Evolutionary conservation across 2,329 filamentous ascomycete species (phyloP), one percentile per base, ranked within the genome.

Genomic region (Penicillium crustosum): DNA sequence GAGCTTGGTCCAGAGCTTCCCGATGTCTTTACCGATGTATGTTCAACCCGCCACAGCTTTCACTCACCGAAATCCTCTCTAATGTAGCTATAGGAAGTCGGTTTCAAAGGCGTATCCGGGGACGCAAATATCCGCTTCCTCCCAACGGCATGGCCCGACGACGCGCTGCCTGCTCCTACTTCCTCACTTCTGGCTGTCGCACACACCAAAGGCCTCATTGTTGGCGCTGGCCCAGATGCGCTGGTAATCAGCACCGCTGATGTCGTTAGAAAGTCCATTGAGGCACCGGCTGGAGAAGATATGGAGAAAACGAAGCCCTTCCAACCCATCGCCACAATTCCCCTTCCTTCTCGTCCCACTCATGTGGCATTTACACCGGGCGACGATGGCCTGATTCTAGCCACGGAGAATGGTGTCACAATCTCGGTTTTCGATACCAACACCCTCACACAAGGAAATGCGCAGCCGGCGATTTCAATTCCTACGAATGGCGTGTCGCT

Each of bases 291-390:
- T 57, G 82, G 79, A 65, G 69, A 72, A 54, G 86, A 88, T 61
- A 70, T 70, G 55, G 82, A 82, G 59, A 86, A 93, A 61, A 78
- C 89, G 54, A 86, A 89, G 61, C 71, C 81, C 13, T 95, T 95
- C 68, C 79, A 86, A 59, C 89, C 93, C 3, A 86, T 93, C 71
- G 79, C 90, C 51, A 88, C 82, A 58, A 83, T 97, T 7, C 80
- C 86, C 2, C 82, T 95, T 68, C 85, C 89, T 10, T 83, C 86
- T 68, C 87, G 89, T 66, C 84, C 96, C 53, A 95, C 91, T 12
- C 94, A 99, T 73, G 81, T 99, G 21, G 87, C 88, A 17, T 99
- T 99, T 73, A 93, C 91, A 0, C 85, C 90, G n/a, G 90, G 95
- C 68, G 95, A 97, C 71, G 86, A 86, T 66, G 91, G 89, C 66